Evolutionary conservation across 306 rosid species (phyloP), one percentile per base, ranked within the genome.

Genomic region (Luffa aegyptiaca): DNA sequence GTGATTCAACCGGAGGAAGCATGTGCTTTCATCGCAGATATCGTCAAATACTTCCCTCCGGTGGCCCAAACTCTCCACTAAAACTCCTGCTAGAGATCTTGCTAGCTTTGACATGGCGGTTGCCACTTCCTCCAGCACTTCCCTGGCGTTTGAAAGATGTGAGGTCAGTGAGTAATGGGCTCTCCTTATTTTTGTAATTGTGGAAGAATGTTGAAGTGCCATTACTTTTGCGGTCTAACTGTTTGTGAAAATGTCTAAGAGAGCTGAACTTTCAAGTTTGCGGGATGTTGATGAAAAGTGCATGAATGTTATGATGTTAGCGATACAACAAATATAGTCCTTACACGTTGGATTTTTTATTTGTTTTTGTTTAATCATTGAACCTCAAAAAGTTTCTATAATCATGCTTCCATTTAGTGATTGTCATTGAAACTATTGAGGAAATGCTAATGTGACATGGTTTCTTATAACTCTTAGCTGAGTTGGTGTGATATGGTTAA

Each of bases 1-100:
- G 85, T 86, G 96, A 83, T 92, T 93, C 82, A 93, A 76, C 52
- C 97, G 85, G 80, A 93, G 93, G 85, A 93, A 93, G 85, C 97
- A 89, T 14, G 97, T 87, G 85, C 91, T 90, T 31, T 86, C 92
- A 20, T 89, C 92, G 26, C 96, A 92, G 5, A 92, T 85, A 37
- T 90, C 87, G 39, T 86, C 88, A 18, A 90, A 26, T 20, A 88
- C 87, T 36, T 85, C 88, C 65, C 81, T 84, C 18, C 75, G 80
- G 82, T 87, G 82, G 51, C 96, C 93, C 84, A 93, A 61, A 39
- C 86, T 85, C 76, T 92, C 90, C 37, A 83, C 90, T 37, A 93
- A 92, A 80, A 93, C 84, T 46, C 88, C 90, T 51, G 97, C 93
- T 51, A 93, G 83, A 83, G 81, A 79, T 73, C 87, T 86, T 21